phyloP scores from a whole-genome alignment of 495 filamentous ascomycete genomes.

The Clohesyomyces aquaticus region DNA sequence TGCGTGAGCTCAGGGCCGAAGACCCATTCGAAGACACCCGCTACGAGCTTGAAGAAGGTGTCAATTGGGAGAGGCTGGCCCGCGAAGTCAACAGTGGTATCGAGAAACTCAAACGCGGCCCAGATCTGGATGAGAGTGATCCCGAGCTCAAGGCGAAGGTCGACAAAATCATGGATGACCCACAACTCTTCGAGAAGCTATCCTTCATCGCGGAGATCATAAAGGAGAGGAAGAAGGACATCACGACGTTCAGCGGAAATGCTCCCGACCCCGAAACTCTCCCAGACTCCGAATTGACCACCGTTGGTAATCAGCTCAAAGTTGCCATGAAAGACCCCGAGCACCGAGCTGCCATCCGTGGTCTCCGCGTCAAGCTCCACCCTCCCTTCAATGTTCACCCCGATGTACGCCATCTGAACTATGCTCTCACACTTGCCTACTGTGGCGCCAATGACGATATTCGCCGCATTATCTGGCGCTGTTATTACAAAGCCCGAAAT shows the following conservation, averaged over 20 bases:
- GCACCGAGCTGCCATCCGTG: constrained; percentile 27
- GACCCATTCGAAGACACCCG: background rate
- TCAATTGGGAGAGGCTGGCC: background rate
- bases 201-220: constrained; percentile 8
- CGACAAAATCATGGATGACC: constrained; percentile 34
- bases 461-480: constrained; percentile 33
- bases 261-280: constrained; percentile 32
- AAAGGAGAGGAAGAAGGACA: background rate
- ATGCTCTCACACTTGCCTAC: constrained; percentile 34
- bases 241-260: background rate
- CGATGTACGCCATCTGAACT: constrained; percentile 18
- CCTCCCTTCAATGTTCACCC: constrained; percentile 30
- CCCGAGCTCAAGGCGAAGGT: constrained; percentile 27
- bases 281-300: constrained; percentile 1
- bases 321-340: constrained; percentile 33
- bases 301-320: constrained; percentile 15
- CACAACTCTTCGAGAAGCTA: constrained; percentile 29
- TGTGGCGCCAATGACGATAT: constrained; percentile 35
- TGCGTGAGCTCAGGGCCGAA: background rate
- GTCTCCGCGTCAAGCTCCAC: constrained; percentile 29
- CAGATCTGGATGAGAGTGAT: background rate
- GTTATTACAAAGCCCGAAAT: constrained; percentile 26
- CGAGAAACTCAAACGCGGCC: constrained; percentile 10
- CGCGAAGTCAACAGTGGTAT: background rate
- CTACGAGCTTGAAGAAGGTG: background rate